Evolutionary conservation across 345 rosid species (phyloP).

Genomic region (Hibiscus tridactylites): DNA sequence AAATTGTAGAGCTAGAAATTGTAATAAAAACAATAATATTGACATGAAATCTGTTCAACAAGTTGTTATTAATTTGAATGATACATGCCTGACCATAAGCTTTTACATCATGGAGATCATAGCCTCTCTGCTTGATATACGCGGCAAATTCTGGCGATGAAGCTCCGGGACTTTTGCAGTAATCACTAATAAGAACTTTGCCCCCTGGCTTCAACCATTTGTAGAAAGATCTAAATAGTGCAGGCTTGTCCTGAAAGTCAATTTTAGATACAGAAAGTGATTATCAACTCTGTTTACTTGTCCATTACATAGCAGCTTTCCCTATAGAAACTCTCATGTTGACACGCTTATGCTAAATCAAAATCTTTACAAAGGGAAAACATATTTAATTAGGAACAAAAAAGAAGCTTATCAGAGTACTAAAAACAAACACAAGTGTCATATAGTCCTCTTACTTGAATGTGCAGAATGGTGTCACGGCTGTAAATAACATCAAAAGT

Average conservation of each 20-base stretch:
- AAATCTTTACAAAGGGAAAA: background rate
- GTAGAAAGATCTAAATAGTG: slow-evolving; percentile 72
- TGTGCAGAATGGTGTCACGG: slow-evolving; percentile 94
- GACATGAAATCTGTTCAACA: background rate
- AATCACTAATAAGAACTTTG: slow-evolving; percentile 82
- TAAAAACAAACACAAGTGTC: slow-evolving; percentile 1
- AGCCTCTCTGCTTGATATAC: slow-evolving; percentile 84
- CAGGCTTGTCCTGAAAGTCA: slow-evolving; percentile 76
- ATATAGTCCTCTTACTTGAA: slow-evolving; percentile 42
- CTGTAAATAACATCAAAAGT: slow-evolving; percentile 93
- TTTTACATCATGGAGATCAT: slow-evolving; percentile 80
- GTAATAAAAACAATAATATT: background rate
- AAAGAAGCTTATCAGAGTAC: background rate
- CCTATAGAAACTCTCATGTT: background rate
- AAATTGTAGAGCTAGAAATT: background rate
- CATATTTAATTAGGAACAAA: background rate
- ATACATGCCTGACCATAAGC: slow-evolving; percentile 68
- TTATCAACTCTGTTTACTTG: background rate
- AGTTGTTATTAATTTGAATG: slow-evolving; percentile 3
- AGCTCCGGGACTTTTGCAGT: slow-evolving; percentile 64
- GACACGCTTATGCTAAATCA: background rate
- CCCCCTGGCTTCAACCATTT: slow-evolving; percentile 98
- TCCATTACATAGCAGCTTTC: background rate
- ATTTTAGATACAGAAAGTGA: background rate
- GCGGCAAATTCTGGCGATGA: slow-evolving; percentile 59